Conservation (phyloP, 805 yeast species). For the Wickerhamiella qilinensis region DNA sequence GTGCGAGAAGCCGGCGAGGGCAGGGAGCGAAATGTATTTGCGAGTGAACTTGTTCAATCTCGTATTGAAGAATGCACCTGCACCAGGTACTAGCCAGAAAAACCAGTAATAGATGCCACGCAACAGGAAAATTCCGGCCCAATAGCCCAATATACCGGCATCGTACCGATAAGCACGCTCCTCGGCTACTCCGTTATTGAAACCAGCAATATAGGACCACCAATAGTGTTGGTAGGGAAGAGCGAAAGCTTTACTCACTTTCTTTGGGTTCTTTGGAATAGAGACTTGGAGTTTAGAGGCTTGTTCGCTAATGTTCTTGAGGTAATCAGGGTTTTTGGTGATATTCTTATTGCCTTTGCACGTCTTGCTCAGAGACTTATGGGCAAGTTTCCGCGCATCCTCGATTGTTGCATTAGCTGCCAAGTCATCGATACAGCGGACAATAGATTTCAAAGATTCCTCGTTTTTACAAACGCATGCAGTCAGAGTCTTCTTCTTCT, state of each 20-base stretch:
- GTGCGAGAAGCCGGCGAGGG: conserved; percentile 17
- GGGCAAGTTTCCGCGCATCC: background rate
- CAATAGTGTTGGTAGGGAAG: background rate
- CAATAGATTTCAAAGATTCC: background rate
- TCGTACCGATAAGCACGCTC: background rate
- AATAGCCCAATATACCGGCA: conserved; percentile 6
- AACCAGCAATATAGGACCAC: background rate
- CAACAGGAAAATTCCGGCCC: conserved; percentile 9
- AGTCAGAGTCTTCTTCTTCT: background rate
- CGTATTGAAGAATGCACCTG: conserved; percentile 4
- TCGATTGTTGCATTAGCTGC: background rate
- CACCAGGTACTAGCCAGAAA: conserved; percentile 2
- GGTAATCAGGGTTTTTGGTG: background rate
- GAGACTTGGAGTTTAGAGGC: background rate
- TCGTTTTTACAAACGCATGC: background rate
- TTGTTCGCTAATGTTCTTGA: background rate
- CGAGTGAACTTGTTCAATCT: conserved; percentile 8
- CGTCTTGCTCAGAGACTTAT: background rate
- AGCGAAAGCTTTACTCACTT: background rate
- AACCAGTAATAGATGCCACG: conserved; percentile 1
- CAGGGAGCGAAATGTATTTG: conserved; percentile 16
- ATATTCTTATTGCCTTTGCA: background rate
- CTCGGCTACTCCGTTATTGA: background rate
- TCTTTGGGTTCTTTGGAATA: background rate
- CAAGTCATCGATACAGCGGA: background rate